Evolutionary conservation across 1,139 yeast genomes (phyloP), one percentile per base, ranked within the genome.

Genomic region (Diutina pseudorugosa): DNA sequence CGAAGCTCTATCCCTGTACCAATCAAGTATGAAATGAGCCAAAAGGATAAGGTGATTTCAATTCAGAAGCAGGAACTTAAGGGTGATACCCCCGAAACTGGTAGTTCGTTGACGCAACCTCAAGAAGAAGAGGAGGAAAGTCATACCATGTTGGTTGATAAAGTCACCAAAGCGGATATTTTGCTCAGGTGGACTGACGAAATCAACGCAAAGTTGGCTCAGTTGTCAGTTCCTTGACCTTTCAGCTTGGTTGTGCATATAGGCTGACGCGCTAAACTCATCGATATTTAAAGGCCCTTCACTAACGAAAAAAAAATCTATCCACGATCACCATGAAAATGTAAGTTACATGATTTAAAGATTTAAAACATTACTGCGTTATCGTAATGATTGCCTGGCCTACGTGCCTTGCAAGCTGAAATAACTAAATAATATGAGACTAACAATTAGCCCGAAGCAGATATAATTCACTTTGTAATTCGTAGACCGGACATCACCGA

Each of bases 41-140:
- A 74, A 51, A 72, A 69, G 54, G 77, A 73, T 51, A 73, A 71
- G 55, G 65, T 72, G 12, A 62, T 62, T 30, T 62, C 67, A 2
- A 73, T 70, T 55, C 75, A 70, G 52, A 51, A 52, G 16, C 49
- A 27, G n/a, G 36, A 25, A 18, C 40, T 14, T 3, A 19, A 12
- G n/a, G 33, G 33, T 19, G 47, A n/a, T n/a, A 23, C n/a, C n/a
- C 27, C 18, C 25, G 49, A 19, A 9, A 18, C 19, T 7, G 49
- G 25, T 6, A 16, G n/a, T 20, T 11, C 21, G 7, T 12, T 19
- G 23, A 21, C 11, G 2, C 36, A 25, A 16, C 36, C 27, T 11
- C 14, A 25, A 23, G 40, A 27, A 6, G 40, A 25, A 23, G 21
- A 16, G 4, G 23, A 25, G 3, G 40, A 45, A 6, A 9, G n/a